phyloP scores from a whole-genome alignment of 2,329 filamentous ascomycete genomes.

The Diaporthe sp. region DNA sequence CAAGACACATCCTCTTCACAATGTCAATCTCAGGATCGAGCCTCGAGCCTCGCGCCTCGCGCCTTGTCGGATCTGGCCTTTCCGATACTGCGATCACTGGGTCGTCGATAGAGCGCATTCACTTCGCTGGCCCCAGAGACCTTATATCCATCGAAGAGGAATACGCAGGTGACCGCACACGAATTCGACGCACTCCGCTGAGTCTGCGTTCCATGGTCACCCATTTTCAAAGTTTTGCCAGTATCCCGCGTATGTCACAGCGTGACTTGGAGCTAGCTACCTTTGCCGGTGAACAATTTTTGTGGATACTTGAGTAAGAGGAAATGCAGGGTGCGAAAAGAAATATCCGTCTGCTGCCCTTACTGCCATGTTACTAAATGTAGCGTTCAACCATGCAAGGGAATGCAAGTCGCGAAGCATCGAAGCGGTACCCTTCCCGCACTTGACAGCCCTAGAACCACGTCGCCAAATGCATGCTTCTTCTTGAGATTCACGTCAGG shows the following conservation, averaged over 20 bases:
- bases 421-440: background rate
- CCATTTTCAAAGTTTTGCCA: background rate
- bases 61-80: too few relatives aligned
- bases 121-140: background rate
- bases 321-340: background rate
- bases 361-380: background rate
- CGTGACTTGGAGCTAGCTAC: background rate
- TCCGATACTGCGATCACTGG: background rate
- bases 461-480: background rate
- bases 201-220: background rate
- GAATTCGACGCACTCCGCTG: background rate
- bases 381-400: background rate
- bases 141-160: background rate
- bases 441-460: background rate
- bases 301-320: background rate
- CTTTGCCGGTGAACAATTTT: background rate
- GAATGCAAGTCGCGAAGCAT: background rate
- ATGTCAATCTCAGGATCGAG: background rate
- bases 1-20: background rate
- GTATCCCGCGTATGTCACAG: background rate
- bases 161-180: background rate
- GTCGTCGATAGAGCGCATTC: background rate
- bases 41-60: background rate
- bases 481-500: background rate
- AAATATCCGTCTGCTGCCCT: background rate